phyloP scores from a whole-genome alignment of 345 rosid genomes.

The Microcos paniculata region DNA sequence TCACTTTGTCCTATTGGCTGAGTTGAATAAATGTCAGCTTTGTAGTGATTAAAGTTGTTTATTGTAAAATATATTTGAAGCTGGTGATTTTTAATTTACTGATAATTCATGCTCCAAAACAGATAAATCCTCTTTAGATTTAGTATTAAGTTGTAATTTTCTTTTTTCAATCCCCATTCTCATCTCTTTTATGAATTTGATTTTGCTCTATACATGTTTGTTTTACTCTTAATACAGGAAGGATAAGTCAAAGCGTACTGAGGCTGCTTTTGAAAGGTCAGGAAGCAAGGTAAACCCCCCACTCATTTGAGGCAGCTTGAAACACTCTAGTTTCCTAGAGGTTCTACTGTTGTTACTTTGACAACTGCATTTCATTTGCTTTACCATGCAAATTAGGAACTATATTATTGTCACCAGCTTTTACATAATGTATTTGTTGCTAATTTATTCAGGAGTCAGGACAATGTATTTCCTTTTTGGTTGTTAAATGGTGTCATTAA shows the following conservation, averaged over 20 bases:
- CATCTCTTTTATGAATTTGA: constrained; percentile 6
- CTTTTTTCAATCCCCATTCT: neutral
- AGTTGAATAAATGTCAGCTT: neutral
- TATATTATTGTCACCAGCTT: too few relatives aligned
- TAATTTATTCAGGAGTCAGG: too few relatives aligned
- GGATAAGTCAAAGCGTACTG: constrained; percentile 43
- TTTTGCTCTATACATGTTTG: constrained; percentile 1
- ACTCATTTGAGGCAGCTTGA: constrained; percentile 12
- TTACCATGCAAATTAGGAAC: neutral
- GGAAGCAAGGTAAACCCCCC: constrained; percentile 51
- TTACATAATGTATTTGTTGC: too few relatives aligned
- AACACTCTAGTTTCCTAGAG: neutral
- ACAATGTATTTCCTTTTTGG: too few relatives aligned
- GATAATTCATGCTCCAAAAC: neutral
- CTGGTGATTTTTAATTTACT: neutral
- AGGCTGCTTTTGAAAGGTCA: constrained; percentile 41
- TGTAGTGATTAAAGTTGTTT: neutral
- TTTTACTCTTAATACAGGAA: constrained; percentile 42
- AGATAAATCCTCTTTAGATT: neutral
- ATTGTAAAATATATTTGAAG: neutral
- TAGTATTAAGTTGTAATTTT: neutral
- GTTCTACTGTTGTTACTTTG: neutral
- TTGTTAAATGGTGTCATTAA: too few relatives aligned
- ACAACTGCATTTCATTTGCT: neutral
- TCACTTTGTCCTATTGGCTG: neutral